These are phyloP conservation scores for Aspergillus saccharolyticus DNA, from an alignment of 495 filamentous ascomycete species.

Conservation along the genomic window DNA sequence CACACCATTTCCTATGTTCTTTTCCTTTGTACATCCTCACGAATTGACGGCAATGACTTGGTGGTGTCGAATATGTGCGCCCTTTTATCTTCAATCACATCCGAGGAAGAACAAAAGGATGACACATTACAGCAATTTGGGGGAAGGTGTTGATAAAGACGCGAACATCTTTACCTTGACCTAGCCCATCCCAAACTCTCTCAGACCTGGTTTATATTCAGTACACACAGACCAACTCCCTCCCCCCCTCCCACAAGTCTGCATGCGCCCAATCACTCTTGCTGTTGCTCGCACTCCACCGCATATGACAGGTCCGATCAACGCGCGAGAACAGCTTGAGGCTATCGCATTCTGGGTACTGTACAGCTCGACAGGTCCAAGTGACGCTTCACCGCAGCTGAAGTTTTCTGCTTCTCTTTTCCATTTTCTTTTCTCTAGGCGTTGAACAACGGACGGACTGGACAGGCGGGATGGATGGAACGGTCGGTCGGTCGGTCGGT, in stretches of 20 bases:
- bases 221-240: too few species aligned
- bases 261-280: neutral
- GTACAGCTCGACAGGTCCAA: neutral
- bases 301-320: neutral
- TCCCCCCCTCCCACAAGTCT: neutral
- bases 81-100: neutral
- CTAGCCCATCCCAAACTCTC: neutral
- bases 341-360: too few species aligned
- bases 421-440: slow-evolving; percentile 4
- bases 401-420: slow-evolving; percentile 1
- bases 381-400: neutral
- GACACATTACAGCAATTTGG: neutral
- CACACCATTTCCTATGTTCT: neutral
- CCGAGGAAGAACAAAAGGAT: neutral
- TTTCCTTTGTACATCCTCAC: neutral
- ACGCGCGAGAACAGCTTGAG: too few species aligned
- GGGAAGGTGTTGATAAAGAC: neutral
- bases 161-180: neutral
- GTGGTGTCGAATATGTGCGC: neutral
- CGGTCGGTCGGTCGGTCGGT: neutral
- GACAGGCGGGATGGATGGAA: neutral
- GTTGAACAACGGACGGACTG: neutral
- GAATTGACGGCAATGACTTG: neutral
- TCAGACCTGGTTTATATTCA: neutral
- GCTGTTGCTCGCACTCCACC: neutral